Evolutionary conservation across 83 land plant genomes (phyloP).

Genomic region (Picea abies): DNA sequence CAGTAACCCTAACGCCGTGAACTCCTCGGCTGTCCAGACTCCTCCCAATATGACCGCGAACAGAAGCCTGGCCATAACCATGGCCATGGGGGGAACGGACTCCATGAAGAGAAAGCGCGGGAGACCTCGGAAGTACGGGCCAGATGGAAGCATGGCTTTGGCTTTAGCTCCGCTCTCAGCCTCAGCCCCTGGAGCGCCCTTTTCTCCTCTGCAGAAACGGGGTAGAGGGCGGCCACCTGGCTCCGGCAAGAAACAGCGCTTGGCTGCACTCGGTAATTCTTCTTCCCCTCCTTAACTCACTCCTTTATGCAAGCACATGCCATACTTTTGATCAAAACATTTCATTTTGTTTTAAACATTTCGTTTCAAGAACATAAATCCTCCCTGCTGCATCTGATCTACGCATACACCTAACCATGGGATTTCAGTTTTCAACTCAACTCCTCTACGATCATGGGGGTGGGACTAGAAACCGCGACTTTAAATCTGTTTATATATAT

Average conservation of each 20-base stretch:
- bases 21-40: not conserved
- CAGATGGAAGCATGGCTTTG: slow-evolving; percentile 49
- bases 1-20: slow-evolving; percentile 3
- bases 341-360: too few relatives aligned
- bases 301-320: too few relatives aligned
- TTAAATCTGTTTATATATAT: too few relatives aligned
- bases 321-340: too few relatives aligned
- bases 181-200: slow-evolving; percentile 21
- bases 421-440: too few relatives aligned
- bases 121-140: slow-evolving; percentile 64
- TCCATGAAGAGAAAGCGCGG: slow-evolving; percentile 58
- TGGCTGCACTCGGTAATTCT: slow-evolving; percentile 44
- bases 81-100: slow-evolving; percentile 12
- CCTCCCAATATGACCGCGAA: not conserved
- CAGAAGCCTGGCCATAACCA: not conserved
- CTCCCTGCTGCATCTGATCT: too few relatives aligned
- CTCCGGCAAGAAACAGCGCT: slow-evolving; percentile 62
- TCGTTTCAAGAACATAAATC: too few relatives aligned
- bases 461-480: too few relatives aligned
- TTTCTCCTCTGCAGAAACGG: slow-evolving; percentile 40
- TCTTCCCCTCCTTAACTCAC: too few relatives aligned
- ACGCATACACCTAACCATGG: too few relatives aligned
- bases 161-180: slow-evolving; percentile 40
- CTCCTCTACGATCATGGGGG: too few relatives aligned
- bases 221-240: slow-evolving; percentile 81